Evolutionary conservation across 2,329 filamentous ascomycete species (phyloP).

Genomic region (Colletotrichum tamarilloi): DNA sequence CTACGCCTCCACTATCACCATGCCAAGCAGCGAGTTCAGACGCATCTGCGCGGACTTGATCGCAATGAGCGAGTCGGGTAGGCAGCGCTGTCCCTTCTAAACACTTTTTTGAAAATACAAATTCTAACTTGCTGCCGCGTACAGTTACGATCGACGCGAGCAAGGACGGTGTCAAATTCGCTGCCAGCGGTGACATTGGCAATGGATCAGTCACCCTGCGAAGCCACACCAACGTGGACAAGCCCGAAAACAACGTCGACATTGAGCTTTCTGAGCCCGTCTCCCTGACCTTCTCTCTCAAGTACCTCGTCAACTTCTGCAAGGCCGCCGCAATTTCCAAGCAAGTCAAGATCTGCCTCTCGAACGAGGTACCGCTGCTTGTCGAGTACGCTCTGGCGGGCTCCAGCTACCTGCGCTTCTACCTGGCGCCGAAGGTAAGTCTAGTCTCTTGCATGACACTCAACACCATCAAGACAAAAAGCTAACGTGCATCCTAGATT

Average conservation of each 20-base stretch:
- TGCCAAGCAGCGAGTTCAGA: slow-evolving; percentile 92
- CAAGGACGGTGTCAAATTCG: slow-evolving; percentile 98
- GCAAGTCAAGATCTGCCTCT: slow-evolving; percentile 91
- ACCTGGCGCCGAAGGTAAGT: slow-evolving; percentile 94
- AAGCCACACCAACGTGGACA: slow-evolving; percentile 88
- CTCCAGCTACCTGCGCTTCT: slow-evolving; percentile 94
- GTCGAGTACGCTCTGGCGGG: slow-evolving; percentile 89
- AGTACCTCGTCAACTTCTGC: slow-evolving; percentile 99
- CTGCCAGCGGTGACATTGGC: slow-evolving; percentile 93
- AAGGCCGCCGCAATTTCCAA: slow-evolving; percentile 89
- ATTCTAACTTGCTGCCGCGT: slow-evolving; percentile 38
- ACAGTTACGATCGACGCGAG: slow-evolving; percentile 93
- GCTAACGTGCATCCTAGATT: slow-evolving; percentile 43
- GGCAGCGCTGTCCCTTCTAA: slow-evolving; percentile 45
- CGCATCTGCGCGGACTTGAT: slow-evolving; percentile 94
- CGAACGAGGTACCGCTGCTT: slow-evolving; percentile 93
- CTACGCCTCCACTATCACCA: slow-evolving; percentile 88
- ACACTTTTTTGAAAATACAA: not conserved
- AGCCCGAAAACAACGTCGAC: slow-evolving; percentile 85
- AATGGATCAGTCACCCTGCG: slow-evolving; percentile 94
- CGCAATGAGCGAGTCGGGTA: slow-evolving; percentile 95
- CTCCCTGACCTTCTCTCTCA: slow-evolving; percentile 95
- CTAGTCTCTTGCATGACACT: not conserved
- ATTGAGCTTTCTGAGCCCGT: slow-evolving; percentile 95
- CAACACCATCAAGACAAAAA: not conserved